Evolutionary conservation across 805 yeast genomes (phyloP).

Genomic region (Torulaspora indica): DNA sequence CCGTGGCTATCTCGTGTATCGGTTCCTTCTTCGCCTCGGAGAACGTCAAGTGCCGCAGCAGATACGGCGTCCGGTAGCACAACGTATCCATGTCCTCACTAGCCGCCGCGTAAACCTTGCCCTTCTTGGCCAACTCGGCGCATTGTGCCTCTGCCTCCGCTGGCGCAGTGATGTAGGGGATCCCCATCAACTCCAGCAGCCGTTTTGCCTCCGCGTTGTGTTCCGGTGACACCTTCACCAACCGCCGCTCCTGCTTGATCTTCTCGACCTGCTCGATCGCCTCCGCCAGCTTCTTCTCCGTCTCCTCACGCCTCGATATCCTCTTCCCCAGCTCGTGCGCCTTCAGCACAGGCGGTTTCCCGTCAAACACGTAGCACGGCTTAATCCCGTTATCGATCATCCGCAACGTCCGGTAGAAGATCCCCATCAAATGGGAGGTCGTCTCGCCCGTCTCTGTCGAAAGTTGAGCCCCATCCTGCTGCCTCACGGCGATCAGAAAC

Average conservation of each 20-base stretch:
- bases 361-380: conserved; percentile 96
- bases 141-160: conserved; percentile 99
- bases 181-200: conserved; percentile 82
- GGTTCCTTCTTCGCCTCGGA: conserved; percentile 93
- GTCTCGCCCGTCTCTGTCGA: conserved; percentile 89
- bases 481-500: conserved; percentile 92
- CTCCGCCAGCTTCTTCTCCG: conserved; percentile 66
- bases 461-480: conserved; percentile 91
- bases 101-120: conserved; percentile 95
- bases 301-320: conserved; percentile 73
- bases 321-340: conserved; percentile 91
- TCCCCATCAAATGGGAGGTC: conserved; percentile 90
- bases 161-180: conserved; percentile 90
- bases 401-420: conserved; percentile 88
- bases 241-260: conserved; percentile 71
- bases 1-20: conserved; percentile 72
- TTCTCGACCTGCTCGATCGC: conserved; percentile 71
- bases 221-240: conserved; percentile 81
- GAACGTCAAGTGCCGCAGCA: conserved; percentile 86
- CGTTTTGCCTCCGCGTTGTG: conserved; percentile 93
- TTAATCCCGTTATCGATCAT: conserved; percentile 91
- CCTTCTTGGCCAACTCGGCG: conserved; percentile 83
- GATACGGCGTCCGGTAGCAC: conserved; percentile 80
- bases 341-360: conserved; percentile 92
- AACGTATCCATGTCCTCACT: conserved; percentile 98